phyloP scores from a whole-genome alignment of 179 eudicot species.

The Gypsophila paniculata region DNA sequence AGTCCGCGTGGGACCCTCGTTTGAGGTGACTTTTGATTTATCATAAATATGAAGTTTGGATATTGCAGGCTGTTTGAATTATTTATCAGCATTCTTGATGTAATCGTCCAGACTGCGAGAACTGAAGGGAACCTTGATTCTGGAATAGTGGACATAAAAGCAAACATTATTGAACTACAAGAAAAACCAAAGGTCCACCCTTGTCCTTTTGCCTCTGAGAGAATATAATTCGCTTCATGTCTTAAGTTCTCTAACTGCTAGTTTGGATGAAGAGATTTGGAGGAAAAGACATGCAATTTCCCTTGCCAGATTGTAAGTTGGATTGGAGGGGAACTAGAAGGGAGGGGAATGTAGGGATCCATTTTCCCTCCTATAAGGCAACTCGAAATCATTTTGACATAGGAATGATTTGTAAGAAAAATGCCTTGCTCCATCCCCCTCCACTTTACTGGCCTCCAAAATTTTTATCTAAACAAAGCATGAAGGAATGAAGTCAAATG shows the following conservation, averaged over 20 bases:
- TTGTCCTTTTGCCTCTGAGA: background rate
- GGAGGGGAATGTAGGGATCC: too few relatives aligned
- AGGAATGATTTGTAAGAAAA: background rate
- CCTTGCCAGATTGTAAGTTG: background rate
- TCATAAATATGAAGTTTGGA: background rate
- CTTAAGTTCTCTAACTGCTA: background rate
- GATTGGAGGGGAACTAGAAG: background rate
- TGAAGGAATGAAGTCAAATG: background rate
- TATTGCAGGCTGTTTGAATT: slow-evolving; percentile 82
- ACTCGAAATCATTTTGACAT: background rate
- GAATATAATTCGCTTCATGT: background rate
- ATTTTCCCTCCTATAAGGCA: background rate
- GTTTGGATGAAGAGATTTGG: background rate
- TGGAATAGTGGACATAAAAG: slow-evolving; percentile 92
- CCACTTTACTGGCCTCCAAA: background rate
- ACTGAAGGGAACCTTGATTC: slow-evolving; percentile 89
- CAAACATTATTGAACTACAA: slow-evolving; percentile 66
- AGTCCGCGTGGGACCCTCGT: too few relatives aligned
- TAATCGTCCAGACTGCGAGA: slow-evolving; percentile 74
- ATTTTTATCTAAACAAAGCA: background rate
- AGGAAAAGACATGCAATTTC: background rate
- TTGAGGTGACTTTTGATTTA: background rate
- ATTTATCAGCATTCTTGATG: slow-evolving; percentile 83
- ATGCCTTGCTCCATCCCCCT: background rate
- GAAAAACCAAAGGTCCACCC: slow-evolving; percentile 79